These are phyloP conservation scores for Carallia pectinifolia DNA, from an alignment of 345 rosid genomes.

Conservation along the genomic window DNA sequence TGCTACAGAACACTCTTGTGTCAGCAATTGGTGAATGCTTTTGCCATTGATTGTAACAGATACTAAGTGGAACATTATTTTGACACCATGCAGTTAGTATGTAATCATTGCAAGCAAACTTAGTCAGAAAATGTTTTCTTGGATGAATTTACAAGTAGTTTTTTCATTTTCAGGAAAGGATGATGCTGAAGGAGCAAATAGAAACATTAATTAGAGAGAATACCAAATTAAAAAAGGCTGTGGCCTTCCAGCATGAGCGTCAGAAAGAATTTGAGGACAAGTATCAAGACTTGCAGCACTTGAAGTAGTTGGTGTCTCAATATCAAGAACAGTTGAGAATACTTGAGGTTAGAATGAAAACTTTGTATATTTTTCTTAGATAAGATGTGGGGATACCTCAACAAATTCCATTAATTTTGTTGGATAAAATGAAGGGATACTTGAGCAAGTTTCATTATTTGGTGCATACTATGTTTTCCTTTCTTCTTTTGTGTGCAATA, in stretches of 20 bases:
- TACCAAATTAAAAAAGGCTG: slow-evolving; percentile 75
- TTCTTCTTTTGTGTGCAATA: too few relatives aligned
- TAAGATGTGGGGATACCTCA: too few relatives aligned
- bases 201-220: slow-evolving; percentile 62
- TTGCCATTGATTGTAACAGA: too few relatives aligned
- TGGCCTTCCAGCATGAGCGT: slow-evolving; percentile 83
- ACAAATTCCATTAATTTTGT: too few relatives aligned
- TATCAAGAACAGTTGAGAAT: slow-evolving; percentile 72
- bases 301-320: slow-evolving; percentile 68
- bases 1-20: too few relatives aligned
- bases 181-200: slow-evolving; percentile 65
- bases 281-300: slow-evolving; percentile 52
- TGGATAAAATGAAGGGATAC: too few relatives aligned
- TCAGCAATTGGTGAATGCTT: too few relatives aligned
- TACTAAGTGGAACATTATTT: too few relatives aligned
- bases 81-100: too few relatives aligned
- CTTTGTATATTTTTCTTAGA: background rate
- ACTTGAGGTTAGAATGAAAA: slow-evolving; percentile 51
- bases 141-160: background rate
- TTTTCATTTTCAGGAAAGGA: slow-evolving; percentile 51
- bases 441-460: too few relatives aligned
- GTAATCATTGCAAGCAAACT: too few relatives aligned
- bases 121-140: background rate
- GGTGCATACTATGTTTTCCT: too few relatives aligned
- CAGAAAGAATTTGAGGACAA: slow-evolving; percentile 62